Evolutionary conservation across 306 rosid genomes (phyloP), one percentile per base, ranked within the genome.

Genomic region (Prunus armeniaca): DNA sequence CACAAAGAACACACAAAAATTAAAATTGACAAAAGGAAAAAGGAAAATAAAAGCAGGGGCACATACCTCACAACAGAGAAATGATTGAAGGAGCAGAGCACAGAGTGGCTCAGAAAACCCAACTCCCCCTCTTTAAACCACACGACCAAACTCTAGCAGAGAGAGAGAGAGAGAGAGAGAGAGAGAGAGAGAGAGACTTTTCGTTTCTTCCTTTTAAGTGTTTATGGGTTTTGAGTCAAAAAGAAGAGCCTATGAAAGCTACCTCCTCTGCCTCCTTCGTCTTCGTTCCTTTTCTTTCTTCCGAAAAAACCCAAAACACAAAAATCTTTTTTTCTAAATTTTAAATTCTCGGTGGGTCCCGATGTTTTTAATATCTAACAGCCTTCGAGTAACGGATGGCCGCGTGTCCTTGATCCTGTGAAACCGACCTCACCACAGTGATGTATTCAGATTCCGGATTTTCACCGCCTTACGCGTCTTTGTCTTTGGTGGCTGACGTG

Each of bases 191-290:
- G 30, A 76, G 4, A 71, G 90, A 80, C 87, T 89, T 86, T 79
- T 84, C 82, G 22, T 65, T 76, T 68, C 73, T 72, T 81, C 56
- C 45, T 71, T 71, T 62, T 57, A 65, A 77, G 9, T 30, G 0
- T 18, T 49, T 50, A 6, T n/a, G 83, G 66, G 73, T 58, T 76
- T 86, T 72, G 62, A 81, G 93, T 84, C 81, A 91, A 91, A 84
- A 90, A 81, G 78, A 65, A 84, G 90, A 76, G 75, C 87, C 89
- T 65, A 27, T 0, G 34, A 38, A 73, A 62, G 74, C 88, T 14
- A 47, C 82, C 80, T 54, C 82, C 83, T 80, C 77, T 65, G 67
- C 78, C 82, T 78, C 72, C 75, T 50, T 61, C 74, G 46, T 63
- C 15, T 50, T 30, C 45, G 10, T 14, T 54, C 27, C 9, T 22